Base-by-base conservation (phyloP, 2,329 filamentous ascomycete species). In the Fusarium albidum region DNA sequence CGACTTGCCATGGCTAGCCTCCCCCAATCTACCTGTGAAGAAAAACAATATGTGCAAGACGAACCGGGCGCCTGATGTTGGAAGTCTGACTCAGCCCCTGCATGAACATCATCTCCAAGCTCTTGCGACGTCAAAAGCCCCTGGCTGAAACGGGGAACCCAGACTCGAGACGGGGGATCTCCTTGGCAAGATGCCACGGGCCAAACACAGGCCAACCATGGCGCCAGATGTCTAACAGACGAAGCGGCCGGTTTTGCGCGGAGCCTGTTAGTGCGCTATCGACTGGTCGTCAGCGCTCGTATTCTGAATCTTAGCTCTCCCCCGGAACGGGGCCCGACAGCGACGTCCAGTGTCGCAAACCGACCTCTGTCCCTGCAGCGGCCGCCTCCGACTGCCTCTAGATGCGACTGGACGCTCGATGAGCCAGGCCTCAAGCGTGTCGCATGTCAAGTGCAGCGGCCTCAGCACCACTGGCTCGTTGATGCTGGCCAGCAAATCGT, bases 61-160 rank as follows among this genome's bases (percentile, higher is more conserved):
- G 32, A 44, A 40, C 37, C 40, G 41, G 45, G 15, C 14, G 35
- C n/a, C 26, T 33, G 43, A 35, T 7, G 43, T 40, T 47, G 27
- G 28, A 21, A 41, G 27, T 33, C 28, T 48, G 28, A 48, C 15
- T 14, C n/a, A 38, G 31, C 44, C 41, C 58, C 45, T 61, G 54
- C 58, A 62, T 59, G 37, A 43, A 54, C 17, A 27, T 59, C 39
- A 33, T 58, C 31, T 55, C 51, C 50, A 37, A 46, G 39, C 27
- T 49, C 51, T 45, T 57, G 54, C 58, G 49, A 62, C 58, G 21
- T 21, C 21, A 55, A 42, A 27, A 43, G 32, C 13, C 42, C 49
- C 33, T 14, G 42, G 49, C 58, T 61, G 58, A 61, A 61, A 61
- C 58, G 62, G n/a, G 54, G 49, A 61, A 49, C 39, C 42, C 28